Conservation (phyloP, 306 rosid species). For the Senna tora region DNA sequence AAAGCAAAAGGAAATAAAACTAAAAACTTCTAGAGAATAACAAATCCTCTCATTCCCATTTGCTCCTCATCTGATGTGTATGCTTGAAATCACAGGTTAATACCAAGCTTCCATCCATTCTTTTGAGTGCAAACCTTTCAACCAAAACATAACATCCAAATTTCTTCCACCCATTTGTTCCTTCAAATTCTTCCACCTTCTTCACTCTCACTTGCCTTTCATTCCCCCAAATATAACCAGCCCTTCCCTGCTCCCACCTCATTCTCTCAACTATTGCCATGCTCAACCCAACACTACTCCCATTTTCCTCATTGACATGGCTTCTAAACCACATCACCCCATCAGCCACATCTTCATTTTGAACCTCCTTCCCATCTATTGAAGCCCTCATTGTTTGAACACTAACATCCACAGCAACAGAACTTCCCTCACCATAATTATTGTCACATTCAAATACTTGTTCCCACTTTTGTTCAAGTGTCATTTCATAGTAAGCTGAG, state of each 20-base stretch:
- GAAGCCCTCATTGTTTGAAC: constrained; percentile 29
- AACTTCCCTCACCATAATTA: background rate
- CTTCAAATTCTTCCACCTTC: constrained; percentile 45
- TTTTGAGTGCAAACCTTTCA: constrained; percentile 52
- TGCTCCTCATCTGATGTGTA: constrained; percentile 45
- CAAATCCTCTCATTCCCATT: constrained; percentile 42
- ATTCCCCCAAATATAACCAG: background rate
- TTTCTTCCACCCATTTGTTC: constrained; percentile 39
- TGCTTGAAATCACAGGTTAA: constrained; percentile 50
- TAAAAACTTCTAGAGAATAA: background rate
- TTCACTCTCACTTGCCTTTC: constrained; percentile 24
- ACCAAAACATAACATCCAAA: constrained; percentile 53
- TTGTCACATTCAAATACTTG: constrained; percentile 27
- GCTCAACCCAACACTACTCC: constrained; percentile 36
- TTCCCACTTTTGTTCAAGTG: constrained; percentile 50
- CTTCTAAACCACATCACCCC: constrained; percentile 48
- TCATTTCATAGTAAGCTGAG: constrained; percentile 44
- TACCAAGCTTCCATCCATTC: constrained; percentile 50
- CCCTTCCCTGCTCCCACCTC: constrained; percentile 35
- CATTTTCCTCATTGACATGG: background rate
- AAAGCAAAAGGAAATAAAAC: background rate
- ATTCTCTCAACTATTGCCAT: constrained; percentile 42
- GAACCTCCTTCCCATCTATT: constrained; percentile 22
- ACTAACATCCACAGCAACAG: constrained; percentile 36
- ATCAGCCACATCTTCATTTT: background rate